Conservation (phyloP, 2,329 filamentous ascomycete genomes). For the Cylindrodendrum hubeiense region DNA sequence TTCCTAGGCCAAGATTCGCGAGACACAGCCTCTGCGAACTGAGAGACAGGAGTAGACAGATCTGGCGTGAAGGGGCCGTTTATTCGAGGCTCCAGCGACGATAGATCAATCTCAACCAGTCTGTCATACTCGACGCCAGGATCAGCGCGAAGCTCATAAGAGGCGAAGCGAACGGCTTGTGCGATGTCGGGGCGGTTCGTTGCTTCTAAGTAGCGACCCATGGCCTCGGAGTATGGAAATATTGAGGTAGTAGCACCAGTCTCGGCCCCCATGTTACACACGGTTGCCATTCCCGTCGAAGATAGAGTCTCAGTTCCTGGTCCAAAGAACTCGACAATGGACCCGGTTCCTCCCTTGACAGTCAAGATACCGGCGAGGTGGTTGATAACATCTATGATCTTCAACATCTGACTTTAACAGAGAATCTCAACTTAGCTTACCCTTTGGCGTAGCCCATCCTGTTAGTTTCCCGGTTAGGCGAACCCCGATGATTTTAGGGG, state of each 20-base stretch:
- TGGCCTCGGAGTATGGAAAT: slow-evolving; percentile 98
- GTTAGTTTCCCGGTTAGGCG: slow-evolving; percentile 90
- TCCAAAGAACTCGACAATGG: slow-evolving; percentile 81
- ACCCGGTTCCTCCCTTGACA: slow-evolving; percentile 97
- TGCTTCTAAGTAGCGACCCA: slow-evolving; percentile 94
- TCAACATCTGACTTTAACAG: slow-evolving; percentile 75
- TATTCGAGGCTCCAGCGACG: slow-evolving; percentile 91
- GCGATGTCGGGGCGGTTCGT: slow-evolving; percentile 95
- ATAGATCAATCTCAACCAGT: slow-evolving; percentile 90
- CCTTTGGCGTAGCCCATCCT: slow-evolving; percentile 95
- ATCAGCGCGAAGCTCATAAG: slow-evolving; percentile 87
- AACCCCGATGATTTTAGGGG: slow-evolving; percentile 96
- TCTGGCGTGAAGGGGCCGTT: slow-evolving; percentile 98
- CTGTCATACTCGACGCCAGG: slow-evolving; percentile 92
- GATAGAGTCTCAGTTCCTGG: slow-evolving; percentile 79
- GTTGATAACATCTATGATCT: slow-evolving; percentile 92
- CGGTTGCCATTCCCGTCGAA: slow-evolving; percentile 88
- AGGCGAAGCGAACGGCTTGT: slow-evolving; percentile 87
- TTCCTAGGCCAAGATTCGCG: slow-evolving; percentile 47
- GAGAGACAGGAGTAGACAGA: slow-evolving; percentile 89
- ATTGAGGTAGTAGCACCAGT: slow-evolving; percentile 90
- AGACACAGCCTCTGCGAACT: slow-evolving; percentile 92
- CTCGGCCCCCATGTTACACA: slow-evolving; percentile 77
- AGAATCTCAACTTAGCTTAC: slow-evolving; percentile 54
- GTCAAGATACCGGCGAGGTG: slow-evolving; percentile 98